Base-by-base conservation (phyloP, 148 eudicot genomes). In the Persicaria maculosa region DNA sequence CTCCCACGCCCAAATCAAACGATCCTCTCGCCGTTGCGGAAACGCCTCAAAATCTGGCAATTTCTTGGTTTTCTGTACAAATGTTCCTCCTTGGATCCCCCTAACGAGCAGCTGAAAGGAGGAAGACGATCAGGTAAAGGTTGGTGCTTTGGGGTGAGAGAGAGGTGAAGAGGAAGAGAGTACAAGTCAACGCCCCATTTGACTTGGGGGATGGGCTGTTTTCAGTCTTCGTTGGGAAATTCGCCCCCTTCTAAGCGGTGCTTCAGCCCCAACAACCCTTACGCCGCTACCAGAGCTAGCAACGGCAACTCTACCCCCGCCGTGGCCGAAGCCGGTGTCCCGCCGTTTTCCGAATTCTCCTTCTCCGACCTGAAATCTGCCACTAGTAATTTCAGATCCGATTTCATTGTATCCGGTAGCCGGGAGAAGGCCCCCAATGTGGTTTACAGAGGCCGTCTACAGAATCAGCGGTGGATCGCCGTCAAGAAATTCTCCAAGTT, bases 341-440 rank as follows among this genome's bases (percentile, higher is more conserved):
- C 85, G 36, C 79, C 71, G 2, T 87, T 88, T 83, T 68, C 83
- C 0, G 96, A 88, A 83, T 92, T 83, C 80, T 79, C 88, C 1
- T 76, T 90, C 17, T 7, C 86, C 43, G 96, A 92, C 78, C 82
- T 92, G 10, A 90, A 85, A 25, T 47, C 88, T 0, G 97, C 97
- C 50, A 93, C 97, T 46, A 83, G 82, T 46, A 81, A 84, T 84
- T 93, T 93, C 84, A 85, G 89, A 77, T 76, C 93, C 54, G 93
- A 89, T 9, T 79, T 68, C 14, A 89, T 93, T 22, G 93, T 90
- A 8, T 93, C 98, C 1, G 98, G 89, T 47, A 81, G 96, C 74
- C 93, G 98, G 14, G 92, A 93, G 14, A 93, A 90, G 58, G 96
- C 96, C 1, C 93, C 98, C 3, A 93, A 93, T 73, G 82, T 89